A percentile compares a stretch with the other conserved stretches of the same genome.
Evolutionary conservation across 345 rosid genomes (phyloP).

Genomic region (Anacardium occidentale): DNA sequence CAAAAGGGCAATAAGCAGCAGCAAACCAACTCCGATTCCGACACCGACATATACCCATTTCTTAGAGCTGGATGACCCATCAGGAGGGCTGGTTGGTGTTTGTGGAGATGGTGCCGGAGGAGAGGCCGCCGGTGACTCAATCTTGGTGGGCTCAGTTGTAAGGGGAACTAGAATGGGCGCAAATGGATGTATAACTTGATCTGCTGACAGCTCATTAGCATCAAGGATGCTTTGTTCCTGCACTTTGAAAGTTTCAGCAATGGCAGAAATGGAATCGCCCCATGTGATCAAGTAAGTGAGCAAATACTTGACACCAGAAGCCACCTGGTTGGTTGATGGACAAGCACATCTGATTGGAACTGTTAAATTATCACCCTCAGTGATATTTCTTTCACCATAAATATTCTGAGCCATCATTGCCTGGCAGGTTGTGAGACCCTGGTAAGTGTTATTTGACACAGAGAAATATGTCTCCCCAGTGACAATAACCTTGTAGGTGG

Average conservation of each 20-base stretch:
- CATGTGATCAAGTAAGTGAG: slow-evolving; percentile 48
- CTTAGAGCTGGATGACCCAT: slow-evolving; percentile 37
- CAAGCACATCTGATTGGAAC: slow-evolving; percentile 88
- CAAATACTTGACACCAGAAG: slow-evolving; percentile 51
- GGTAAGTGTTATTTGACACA: slow-evolving; percentile 78
- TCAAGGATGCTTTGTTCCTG: slow-evolving; percentile 33
- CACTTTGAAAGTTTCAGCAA: slow-evolving; percentile 48
- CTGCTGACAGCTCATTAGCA: slow-evolving; percentile 46
- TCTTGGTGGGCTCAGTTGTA: slow-evolving; percentile 39
- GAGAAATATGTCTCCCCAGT: slow-evolving; percentile 28
- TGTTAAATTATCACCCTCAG: slow-evolving; percentile 24
- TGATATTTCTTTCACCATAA: slow-evolving; percentile 25
- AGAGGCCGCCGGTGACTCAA: slow-evolving; percentile 19
- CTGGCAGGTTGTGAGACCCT: slow-evolving; percentile 89
- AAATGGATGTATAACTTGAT: slow-evolving; percentile 42
- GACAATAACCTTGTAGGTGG: slow-evolving; percentile 45
- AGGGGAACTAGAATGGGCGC: slow-evolving; percentile 72
- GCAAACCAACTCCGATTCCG: slow-evolving; percentile 47
- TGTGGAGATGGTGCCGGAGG: slow-evolving; percentile 34
- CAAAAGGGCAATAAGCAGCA: slow-evolving; percentile 33
- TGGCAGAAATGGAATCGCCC: slow-evolving; percentile 44
- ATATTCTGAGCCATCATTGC: slow-evolving; percentile 67
- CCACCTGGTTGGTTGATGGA: slow-evolving; percentile 56
- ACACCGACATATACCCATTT: slow-evolving; percentile 59
- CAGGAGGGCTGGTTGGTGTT: slow-evolving; percentile 1